Evolutionary conservation across 2,329 filamentous ascomycete genomes (phyloP), one percentile per base, ranked within the genome.

Genomic region (Botrytis porri): DNA sequence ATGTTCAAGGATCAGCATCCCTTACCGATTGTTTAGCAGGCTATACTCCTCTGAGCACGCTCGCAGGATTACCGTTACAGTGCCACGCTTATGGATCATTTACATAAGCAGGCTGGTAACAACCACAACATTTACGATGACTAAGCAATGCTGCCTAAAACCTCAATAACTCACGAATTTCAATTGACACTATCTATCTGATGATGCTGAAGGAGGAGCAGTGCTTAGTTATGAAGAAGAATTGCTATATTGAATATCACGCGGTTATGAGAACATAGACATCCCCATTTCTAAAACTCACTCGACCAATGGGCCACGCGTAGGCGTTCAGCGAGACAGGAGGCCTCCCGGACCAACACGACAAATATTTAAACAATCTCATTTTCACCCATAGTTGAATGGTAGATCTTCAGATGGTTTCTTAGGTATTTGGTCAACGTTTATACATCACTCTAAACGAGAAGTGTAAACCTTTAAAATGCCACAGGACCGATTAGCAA

Each of bases 121-220:
- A 9, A 32, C 51, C 51, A 54, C n/a, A 29, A 18, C 37, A 35
- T 48, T n/a, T 20, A 37, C 12, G 14, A 51, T 39, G 45, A 66
- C 64, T 54, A 66, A 66, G 45, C 45, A 22, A 54, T 54, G 45
- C 45, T 66, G 16, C 64, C 45, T 66, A 29, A 10, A 54, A 66
- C 6, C 14, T 43, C 61, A 63, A 41, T 29, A 62, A 20, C 25
- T 22, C 25, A 29, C 18, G 16, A 39, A 54, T 29, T 29, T 4
- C 18, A 37, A 39, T 25, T 39, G 64, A 39, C 1, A 66, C n/a
- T 54, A 14, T 1, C n/a, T 54, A 14, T 1, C 32, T 16, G 16
- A 12, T 12, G 18, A 54, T 35, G n/a, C 14, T 37, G 25, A 39
- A n/a, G 16, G 25, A 32, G 35, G 5, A n/a, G 6, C 25, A 66